phyloP scores from a whole-genome alignment of 2,329 filamentous ascomycete species.

The Alternaria incomplexa region DNA sequence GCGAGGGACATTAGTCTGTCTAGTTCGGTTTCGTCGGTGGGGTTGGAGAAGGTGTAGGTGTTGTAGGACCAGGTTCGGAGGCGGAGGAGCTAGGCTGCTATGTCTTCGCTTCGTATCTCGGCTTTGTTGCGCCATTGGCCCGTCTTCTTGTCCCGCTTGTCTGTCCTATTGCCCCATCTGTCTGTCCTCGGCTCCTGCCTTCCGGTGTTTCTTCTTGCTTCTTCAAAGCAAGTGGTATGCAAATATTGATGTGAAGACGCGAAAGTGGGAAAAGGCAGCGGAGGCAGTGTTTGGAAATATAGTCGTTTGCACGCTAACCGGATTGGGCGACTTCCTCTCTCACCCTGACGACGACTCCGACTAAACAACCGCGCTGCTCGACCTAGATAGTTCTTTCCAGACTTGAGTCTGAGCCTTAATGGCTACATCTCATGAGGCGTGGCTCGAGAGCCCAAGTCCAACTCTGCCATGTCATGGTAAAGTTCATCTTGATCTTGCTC shows the following conservation, averaged over 20 bases:
- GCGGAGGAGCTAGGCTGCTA: not conserved
- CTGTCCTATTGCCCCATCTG: too few relatives aligned
- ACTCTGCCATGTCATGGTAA: not conserved
- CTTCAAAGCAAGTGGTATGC: too few relatives aligned
- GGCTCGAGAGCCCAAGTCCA: not conserved
- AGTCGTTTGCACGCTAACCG: not conserved
- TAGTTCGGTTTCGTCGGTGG: not conserved
- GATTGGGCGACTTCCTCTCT: not conserved
- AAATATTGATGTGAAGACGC: not conserved
- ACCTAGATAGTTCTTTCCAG: accelerated
- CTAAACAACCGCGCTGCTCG: not conserved
- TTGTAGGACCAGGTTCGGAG: not conserved
- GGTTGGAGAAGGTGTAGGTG: not conserved
- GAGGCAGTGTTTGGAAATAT: not conserved
- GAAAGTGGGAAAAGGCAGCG: not conserved
- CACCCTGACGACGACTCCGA: not conserved
- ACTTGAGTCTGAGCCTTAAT: not conserved
- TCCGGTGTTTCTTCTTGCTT: too few relatives aligned
- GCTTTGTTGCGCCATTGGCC: not conserved
- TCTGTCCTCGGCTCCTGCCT: too few relatives aligned
- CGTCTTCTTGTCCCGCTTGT: too few relatives aligned
- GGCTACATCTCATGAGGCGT: not conserved
- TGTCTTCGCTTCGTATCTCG: not conserved
- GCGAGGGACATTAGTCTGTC: not conserved
- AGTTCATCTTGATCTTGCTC: not conserved